Evolutionary conservation across 768 basidiomycete genomes (phyloP).

Genomic region (Leccinum uliginosum): DNA sequence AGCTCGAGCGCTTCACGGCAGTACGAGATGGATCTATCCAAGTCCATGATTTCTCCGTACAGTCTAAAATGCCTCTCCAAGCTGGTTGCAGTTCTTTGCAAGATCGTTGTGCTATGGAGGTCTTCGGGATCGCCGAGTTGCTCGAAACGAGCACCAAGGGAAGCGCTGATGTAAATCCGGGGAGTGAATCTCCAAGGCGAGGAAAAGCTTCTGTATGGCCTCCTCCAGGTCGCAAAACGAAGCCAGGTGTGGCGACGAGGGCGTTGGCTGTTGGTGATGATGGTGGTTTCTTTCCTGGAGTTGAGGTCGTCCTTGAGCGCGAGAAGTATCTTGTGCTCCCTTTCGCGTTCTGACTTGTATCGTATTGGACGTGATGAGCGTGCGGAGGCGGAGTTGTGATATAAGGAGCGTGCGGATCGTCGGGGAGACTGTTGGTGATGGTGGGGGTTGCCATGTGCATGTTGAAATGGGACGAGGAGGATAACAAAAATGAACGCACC

Average conservation of each 20-base stretch:
- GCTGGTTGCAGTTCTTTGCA: slow-evolving; percentile 15
- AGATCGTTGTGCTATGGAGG: slow-evolving; percentile 16
- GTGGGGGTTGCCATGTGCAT: background rate
- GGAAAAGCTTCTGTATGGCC: slow-evolving; percentile 24
- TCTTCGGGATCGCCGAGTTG: slow-evolving; percentile 17
- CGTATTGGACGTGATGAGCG: slow-evolving; percentile 46
- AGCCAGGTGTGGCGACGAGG: slow-evolving; percentile 15
- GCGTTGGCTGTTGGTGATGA: slow-evolving; percentile 1
- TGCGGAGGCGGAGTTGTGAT: slow-evolving; percentile 47
- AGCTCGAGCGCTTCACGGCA: slow-evolving; percentile 23
- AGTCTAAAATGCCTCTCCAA: slow-evolving; percentile 14
- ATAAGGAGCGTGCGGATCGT: slow-evolving; percentile 53
- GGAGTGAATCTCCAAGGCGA: slow-evolving; percentile 21
- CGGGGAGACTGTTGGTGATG: slow-evolving; percentile 63
- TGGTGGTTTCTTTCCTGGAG: slow-evolving; percentile 40
- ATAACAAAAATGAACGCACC: slow-evolving; percentile 38
- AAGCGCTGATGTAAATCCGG: slow-evolving; percentile 9
- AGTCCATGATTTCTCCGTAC: slow-evolving; percentile 16
- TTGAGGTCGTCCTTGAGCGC: slow-evolving; percentile 60
- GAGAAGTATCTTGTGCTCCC: no score
- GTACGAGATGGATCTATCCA: slow-evolving; percentile 26
- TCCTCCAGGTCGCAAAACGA: slow-evolving; percentile 33
- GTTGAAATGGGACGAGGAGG: background rate
- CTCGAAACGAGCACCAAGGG: slow-evolving; percentile 25
- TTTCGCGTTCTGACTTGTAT: no score